phyloP scores from a whole-genome alignment of 345 rosid species.

The Eucalyptus curtisii region DNA sequence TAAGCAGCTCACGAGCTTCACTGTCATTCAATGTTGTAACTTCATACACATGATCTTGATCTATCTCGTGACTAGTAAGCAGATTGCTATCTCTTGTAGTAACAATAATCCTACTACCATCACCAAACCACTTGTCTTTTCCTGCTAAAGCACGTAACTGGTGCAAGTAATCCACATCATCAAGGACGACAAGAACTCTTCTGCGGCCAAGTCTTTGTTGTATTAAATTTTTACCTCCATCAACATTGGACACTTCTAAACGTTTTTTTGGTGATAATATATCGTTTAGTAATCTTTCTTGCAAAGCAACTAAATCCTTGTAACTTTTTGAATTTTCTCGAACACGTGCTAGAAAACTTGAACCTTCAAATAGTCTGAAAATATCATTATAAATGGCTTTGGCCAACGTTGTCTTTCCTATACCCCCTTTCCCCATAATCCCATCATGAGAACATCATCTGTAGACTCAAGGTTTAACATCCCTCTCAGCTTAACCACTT shows the following conservation, averaged over 20 bases:
- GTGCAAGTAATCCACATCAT: neutral
- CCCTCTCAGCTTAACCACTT: too few relatives aligned
- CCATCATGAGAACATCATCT: too few relatives aligned
- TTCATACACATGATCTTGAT: neutral
- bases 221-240: neutral
- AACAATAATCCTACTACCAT: neutral
- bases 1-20: neutral
- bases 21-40: fast-evolving
- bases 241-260: neutral
- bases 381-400: too few relatives aligned
- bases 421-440: too few relatives aligned
- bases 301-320: neutral
- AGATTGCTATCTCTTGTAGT: neutral
- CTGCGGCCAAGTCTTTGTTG: neutral
- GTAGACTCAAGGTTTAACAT: too few relatives aligned
- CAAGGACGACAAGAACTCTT: neutral
- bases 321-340: too few relatives aligned
- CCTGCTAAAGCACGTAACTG: neutral
- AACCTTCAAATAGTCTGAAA: too few relatives aligned
- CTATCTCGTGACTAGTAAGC: fast-evolving
- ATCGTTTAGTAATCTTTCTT: neutral
- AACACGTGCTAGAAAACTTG: too few relatives aligned
- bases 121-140: neutral
- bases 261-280: fast-evolving
- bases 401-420: too few relatives aligned